Conservation (phyloP, 2,329 filamentous ascomycete genomes). For the Monilinia aucupariae region DNA sequence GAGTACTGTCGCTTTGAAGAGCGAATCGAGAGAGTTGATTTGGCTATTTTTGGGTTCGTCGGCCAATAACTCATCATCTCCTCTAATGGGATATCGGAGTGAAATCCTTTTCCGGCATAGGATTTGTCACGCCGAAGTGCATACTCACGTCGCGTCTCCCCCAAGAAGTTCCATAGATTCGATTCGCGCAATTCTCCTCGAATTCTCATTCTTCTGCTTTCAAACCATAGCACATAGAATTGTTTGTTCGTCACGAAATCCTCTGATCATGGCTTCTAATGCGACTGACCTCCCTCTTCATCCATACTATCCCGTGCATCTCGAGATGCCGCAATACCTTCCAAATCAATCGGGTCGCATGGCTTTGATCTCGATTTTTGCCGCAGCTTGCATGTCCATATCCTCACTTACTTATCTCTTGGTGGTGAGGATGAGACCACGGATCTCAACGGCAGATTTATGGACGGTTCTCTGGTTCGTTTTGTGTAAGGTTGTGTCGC, state of each 20-base stretch:
- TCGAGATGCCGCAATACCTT: neutral
- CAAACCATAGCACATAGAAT: neutral
- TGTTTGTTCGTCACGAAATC: neutral
- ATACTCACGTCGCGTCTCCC: neutral
- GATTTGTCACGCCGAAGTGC: neutral
- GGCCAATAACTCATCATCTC: too few relatives aligned
- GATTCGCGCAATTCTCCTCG: neutral
- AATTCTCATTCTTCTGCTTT: neutral
- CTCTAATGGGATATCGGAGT: neutral
- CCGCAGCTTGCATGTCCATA: neutral
- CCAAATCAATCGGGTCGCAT: neutral
- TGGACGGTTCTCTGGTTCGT: neutral
- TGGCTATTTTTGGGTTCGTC: neutral
- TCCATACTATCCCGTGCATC: neutral
- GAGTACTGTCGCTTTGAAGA: too few relatives aligned
- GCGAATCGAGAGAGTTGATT: too few relatives aligned
- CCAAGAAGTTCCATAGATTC: neutral
- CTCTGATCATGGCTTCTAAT: neutral
- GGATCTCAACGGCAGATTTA: neutral
- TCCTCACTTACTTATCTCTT: neutral
- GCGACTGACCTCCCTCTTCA: neutral
- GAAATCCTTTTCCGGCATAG: neutral
- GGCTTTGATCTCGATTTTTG: neutral
- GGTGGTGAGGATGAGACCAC: neutral
- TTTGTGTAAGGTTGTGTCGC: neutral